These are phyloP conservation scores for Phellinidium pouzarii DNA, from an alignment of 1,284 basidiomycete genomes.

Conservation along the genomic window DNA sequence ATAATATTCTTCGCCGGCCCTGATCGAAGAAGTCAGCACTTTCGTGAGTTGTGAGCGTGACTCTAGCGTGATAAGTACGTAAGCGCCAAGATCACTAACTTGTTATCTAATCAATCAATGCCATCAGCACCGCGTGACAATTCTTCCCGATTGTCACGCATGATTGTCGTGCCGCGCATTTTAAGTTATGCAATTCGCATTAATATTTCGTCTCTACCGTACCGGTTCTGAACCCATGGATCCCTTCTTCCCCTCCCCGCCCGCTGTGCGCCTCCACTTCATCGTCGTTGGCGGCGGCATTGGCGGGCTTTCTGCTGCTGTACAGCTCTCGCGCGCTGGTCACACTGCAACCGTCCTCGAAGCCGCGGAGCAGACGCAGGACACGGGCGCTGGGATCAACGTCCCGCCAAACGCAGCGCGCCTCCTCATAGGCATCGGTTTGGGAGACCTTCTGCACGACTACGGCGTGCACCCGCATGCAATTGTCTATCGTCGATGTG, in stretches of 20 bases:
- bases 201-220: no score
- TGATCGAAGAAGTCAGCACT: no score
- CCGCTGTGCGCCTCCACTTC: conserved; percentile 29
- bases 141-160: no score
- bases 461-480: conserved; percentile 36
- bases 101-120: no score
- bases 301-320: conserved; percentile 42
- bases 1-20: no score
- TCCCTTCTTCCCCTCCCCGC: not conserved
- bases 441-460: conserved; percentile 35
- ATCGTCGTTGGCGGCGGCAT: conserved; percentile 46
- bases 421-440: conserved; percentile 45
- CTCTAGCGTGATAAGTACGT: no score
- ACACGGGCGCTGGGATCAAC: conserved; percentile 44
- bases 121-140: no score
- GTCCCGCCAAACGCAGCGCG: conserved; percentile 41
- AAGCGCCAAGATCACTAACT: no score
- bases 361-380: conserved; percentile 29
- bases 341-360: conserved; percentile 43
- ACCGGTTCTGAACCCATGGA: no score
- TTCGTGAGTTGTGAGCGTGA: no score
- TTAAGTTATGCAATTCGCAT: no score
- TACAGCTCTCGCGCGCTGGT: conserved; percentile 38
- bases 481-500: conserved; percentile 34
- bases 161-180: no score